A percentile compares a stretch with the other conserved stretches of the same genome.
These are phyloP conservation scores for Podochytrium sp. DNA, from an alignment of 192 early-diverging fungal genomes.

Conservation along the genomic window DNA sequence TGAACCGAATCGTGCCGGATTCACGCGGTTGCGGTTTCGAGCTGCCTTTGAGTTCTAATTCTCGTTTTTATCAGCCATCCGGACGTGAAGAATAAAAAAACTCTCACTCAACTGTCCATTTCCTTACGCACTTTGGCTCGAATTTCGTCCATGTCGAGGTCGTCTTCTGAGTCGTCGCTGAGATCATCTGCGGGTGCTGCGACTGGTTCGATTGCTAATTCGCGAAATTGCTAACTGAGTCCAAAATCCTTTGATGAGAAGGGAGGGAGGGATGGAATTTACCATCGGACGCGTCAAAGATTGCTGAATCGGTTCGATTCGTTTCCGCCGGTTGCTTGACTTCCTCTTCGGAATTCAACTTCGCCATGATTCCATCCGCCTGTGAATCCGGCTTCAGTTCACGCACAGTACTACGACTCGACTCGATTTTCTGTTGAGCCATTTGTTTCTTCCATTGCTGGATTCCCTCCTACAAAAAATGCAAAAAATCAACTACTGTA, in stretches of 20 bases:
- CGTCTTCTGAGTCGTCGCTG: conserved; percentile 43
- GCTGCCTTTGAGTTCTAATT: conserved; percentile 17
- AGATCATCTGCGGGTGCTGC: background rate
- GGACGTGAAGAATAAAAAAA: background rate
- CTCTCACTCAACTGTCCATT: conserved; percentile 28
- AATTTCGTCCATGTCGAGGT: conserved; percentile 54
- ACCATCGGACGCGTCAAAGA: conserved; percentile 36
- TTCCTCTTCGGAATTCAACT: background rate
- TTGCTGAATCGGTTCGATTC: conserved; percentile 24
- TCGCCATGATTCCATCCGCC: background rate
- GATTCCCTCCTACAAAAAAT: conserved; percentile 15
- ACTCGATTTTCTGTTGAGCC: background rate
- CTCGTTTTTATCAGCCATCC: conserved; percentile 16
- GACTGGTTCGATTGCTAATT: too few species aligned
- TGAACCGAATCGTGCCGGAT: conserved; percentile 34
- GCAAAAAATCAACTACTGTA: background rate
- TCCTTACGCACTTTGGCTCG: conserved; percentile 42
- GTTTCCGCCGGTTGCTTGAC: background rate
- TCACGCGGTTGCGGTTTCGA: conserved; percentile 26
- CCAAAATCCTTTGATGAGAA: too few species aligned
- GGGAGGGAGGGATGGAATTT: background rate
- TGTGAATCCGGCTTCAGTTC: background rate
- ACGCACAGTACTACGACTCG: too few species aligned
- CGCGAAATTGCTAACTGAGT: too few species aligned
- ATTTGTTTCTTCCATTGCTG: conserved; percentile 11